Evolutionary conservation across 1,139 yeast genomes (phyloP), one percentile per base, ranked within the genome.

Genomic region (Chernovozyma aurita): DNA sequence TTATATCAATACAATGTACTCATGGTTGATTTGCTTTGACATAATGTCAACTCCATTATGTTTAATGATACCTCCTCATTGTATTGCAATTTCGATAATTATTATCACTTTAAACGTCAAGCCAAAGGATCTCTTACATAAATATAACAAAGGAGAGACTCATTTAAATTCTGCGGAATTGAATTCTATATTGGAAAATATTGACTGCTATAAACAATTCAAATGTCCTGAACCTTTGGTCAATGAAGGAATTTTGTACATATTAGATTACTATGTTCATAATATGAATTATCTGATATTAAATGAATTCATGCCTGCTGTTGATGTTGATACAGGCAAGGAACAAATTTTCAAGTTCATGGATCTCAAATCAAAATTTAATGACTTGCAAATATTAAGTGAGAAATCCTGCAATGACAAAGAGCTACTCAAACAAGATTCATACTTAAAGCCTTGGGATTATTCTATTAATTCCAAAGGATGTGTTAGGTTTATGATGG

Each of bases 21-120:
- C 90, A 3, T 92, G 97, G 96, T 60, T 78, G 18, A 69, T 90
- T 4, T 69, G 81, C 13, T 78, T 79, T 46, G 98, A 92, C 53
- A 68, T 83, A 12, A 78, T 82, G 54, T 75, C 80, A 37, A 80
- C 95, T 2, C 85, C 85, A 27, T 68, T 84, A 15, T 75, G 80
- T 14, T 59, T 92, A 28, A 80, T 78, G 52, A 71, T 78, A 13
- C 95, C 97, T 1, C 82, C 90, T 2, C 95, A 88, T 54, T 74
- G 85, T 28, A 77, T 84, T 32, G 94, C 97, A 0, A 56, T 87
- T 38, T 86, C 90, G 1, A 74, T 80, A 22, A 59, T 70, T 14
- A 68, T 69, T 24, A 61, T 70, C 5, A 54, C 71, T 3, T 56
- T 69, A 31, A 67, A 69, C 42, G 52, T 70, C 31, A 65, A 67